These are phyloP conservation scores for Lophiotrema nucula DNA, from an alignment of 495 filamentous ascomycete genomes.

Conservation along the genomic window DNA sequence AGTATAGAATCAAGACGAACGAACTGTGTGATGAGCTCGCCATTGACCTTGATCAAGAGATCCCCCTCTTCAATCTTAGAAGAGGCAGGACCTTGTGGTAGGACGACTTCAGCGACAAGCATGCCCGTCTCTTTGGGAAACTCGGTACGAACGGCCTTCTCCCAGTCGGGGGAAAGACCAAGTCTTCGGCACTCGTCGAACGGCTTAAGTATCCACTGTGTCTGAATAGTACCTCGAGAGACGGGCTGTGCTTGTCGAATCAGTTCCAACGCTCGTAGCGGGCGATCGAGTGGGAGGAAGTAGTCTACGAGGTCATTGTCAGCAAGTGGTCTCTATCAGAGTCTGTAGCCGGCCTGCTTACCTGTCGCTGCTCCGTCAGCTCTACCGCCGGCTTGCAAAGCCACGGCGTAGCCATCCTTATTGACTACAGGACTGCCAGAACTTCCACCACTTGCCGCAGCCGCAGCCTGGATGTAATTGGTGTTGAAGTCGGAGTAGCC, in stretches of 20 bases:
- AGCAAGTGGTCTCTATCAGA: no score
- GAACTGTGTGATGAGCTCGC: slow-evolving; percentile 90
- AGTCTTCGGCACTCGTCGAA: slow-evolving; percentile 96
- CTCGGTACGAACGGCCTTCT: slow-evolving; percentile 71
- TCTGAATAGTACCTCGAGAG: slow-evolving; percentile 91
- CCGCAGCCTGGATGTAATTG: slow-evolving; percentile 98
- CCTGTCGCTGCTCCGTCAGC: slow-evolving; percentile 88
- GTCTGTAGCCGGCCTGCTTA: no score
- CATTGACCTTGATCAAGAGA: slow-evolving; percentile 93
- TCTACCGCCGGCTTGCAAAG: slow-evolving; percentile 90
- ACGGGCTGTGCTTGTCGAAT: slow-evolving; percentile 73
- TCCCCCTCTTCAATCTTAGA: slow-evolving; percentile 88
- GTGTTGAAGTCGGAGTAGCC: slow-evolving; percentile 99
- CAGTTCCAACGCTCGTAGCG: slow-evolving; percentile 79
- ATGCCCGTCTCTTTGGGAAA: slow-evolving; percentile 95
- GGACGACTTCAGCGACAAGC: slow-evolving; percentile 91
- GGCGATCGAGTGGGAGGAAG: slow-evolving; percentile 91
- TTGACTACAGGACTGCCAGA: slow-evolving; percentile 97
- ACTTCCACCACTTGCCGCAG: slow-evolving; percentile 91
- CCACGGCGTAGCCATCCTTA: slow-evolving; percentile 87
- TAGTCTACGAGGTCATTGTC: no score
- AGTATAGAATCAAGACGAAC: slow-evolving; percentile 89
- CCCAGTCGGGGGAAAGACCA: slow-evolving; percentile 81
- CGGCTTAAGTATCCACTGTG: slow-evolving; percentile 93
- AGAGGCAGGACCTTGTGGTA: slow-evolving; percentile 87